Base-by-base conservation (phyloP, 306 rosid species). In the Corylus avellana region DNA sequence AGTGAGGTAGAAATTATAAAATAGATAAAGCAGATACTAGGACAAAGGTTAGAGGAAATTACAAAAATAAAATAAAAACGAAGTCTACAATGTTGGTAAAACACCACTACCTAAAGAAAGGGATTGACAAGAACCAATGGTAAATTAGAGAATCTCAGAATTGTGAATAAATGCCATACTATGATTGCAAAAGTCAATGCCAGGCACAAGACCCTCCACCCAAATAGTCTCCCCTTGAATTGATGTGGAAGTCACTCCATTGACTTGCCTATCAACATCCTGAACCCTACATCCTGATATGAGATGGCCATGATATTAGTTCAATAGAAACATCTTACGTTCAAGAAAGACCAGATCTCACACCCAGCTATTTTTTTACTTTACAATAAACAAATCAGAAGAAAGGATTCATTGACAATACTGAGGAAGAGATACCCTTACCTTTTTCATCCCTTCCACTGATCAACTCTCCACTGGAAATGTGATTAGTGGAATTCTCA, bases 201-300 rank as follows among this genome's bases (percentile, higher is more conserved):
- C 99, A 55, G 99, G 99, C 73, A 93, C 96, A 90, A 93, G 97
- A 85, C 99, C 99, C 89, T 95, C 98, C 78, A 93, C 99, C 92
- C 96, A 95, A 63, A 95, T 87, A 74, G 87, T 89, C 77, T 85
- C 94, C 75, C 78, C 88, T 80, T 85, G 84, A 3, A 56, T 53
- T 37, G 88, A 72, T 51, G 35, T 77, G 77, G 81, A 75, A 46
- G 86, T 66, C 75, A 42, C 85, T 87, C 80, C 87, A 76, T 76
- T 72, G 79, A 78, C 84, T 79, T 80, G 86, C 80, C 64, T 81
- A 74, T 85, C 82, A 59, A 51, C 74, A 74, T 76, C 70, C 71
- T 78, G 68, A 83, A 79, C 85, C 82, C 89, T 83, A 57, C 79
- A 73, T 46, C 85, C 98, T 91, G 81, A 80, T 71, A 83, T 61